Base-by-base conservation (phyloP, 2,329 filamentous ascomycete genomes). In the Gliomastix tumulicola region DNA sequence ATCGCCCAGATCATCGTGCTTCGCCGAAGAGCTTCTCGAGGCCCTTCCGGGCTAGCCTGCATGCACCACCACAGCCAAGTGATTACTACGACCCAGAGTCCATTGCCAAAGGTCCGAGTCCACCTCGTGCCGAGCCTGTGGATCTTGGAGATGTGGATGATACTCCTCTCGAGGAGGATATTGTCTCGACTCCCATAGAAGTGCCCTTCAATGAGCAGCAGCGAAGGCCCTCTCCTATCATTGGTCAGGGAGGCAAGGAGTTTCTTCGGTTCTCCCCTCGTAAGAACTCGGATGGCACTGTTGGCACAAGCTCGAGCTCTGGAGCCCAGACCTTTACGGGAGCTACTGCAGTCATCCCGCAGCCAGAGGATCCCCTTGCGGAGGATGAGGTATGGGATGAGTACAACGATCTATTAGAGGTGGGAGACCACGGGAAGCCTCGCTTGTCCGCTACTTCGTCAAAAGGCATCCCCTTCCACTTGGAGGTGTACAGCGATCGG, bases 371-470 rank as follows among this genome's bases (percentile, higher is more conserved):
- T 5, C 80, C 77, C 0, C 70, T 82, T 5, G 77, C 66, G 2
- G 85, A 94, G 45, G 90, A 96, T 49, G 90, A 96, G 53, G 74
- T 95, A 3, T 97, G 90, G 90, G 82, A 89, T 35, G 90, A 94
- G 59, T 96, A 94, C 53, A 82, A 97, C 46, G 90, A 96, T 49
- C 65, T 96, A 11, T 74, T 96, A 37, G 84, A 85, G 12, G 25
- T n/a, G 17, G 38, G 38, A 11, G 38, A 40, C 36, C 81, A 86
- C 10, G 71, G 69, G 9, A 54, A 55, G 2, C 40, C 51, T 21
- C 63, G 65, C 43, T 60, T 60, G 2, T 78, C 76, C 1, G 63
- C 70, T 6, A 71, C 69, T 2, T 78, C 75, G 1, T 79, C 78
- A 1, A 65, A 68, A 19, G 73, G 72, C 1, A 54, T 68, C 38